Conservation (phyloP, 2,329 filamentous ascomycete species). For the Aspergillus carbonarius region DNA sequence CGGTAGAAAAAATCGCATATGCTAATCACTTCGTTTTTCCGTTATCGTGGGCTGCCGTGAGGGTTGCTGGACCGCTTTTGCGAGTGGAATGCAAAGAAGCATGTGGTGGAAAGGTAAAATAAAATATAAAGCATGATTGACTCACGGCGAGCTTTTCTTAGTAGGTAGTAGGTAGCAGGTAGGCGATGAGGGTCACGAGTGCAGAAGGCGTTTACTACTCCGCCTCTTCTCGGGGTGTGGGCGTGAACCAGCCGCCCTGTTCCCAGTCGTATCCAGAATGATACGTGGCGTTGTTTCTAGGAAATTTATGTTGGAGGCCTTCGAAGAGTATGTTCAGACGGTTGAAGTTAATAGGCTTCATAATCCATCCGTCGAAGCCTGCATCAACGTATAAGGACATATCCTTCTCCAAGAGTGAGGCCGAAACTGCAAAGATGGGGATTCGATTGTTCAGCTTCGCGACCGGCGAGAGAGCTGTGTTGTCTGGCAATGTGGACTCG, state of each 20-base stretch:
- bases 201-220: neutral
- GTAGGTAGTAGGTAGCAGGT: neutral
- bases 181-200: neutral
- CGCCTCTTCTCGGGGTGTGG: neutral
- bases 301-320: slow-evolving; percentile 64
- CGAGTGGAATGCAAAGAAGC: neutral
- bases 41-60: neutral
- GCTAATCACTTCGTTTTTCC: neutral
- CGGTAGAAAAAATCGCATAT: neutral
- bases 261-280: slow-evolving; percentile 70
- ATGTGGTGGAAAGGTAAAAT: neutral
- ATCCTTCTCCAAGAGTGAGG: slow-evolving; percentile 73
- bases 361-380: slow-evolving; percentile 87
- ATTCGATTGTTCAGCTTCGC: slow-evolving; percentile 64
- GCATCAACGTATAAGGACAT: slow-evolving; percentile 68
- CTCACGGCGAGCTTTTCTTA: neutral
- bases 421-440: slow-evolving; percentile 85
- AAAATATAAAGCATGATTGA: neutral
- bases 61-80: neutral
- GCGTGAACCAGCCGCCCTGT: slow-evolving; percentile 75
- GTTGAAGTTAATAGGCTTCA: slow-evolving; percentile 83
- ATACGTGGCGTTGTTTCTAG: slow-evolving; percentile 66
- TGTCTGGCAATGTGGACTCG: slow-evolving; percentile 58
- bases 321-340: slow-evolving; percentile 67
- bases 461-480: slow-evolving; percentile 55